These are phyloP conservation scores for Naganishia friedmannii DNA, from an alignment of 768 basidiomycete species.

Conservation along the genomic window DNA sequence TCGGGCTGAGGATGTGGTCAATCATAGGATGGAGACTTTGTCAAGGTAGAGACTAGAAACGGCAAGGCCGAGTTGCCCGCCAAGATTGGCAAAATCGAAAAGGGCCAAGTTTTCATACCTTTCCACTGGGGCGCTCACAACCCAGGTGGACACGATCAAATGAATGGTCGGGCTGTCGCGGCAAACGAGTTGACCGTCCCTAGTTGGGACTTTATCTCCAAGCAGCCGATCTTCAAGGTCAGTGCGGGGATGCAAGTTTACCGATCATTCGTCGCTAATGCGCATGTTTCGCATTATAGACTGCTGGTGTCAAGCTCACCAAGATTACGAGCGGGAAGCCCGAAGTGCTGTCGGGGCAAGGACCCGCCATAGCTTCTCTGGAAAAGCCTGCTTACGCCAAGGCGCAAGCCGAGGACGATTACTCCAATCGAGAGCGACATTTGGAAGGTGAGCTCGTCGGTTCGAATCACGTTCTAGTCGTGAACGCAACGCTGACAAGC, in stretches of 20 bases:
- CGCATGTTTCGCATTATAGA: neutral
- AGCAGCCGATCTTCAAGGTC: constrained; percentile 19
- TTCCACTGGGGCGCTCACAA: constrained; percentile 38
- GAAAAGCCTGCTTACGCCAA: constrained; percentile 20
- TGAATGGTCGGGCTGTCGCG: constrained; percentile 31
- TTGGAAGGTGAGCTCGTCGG: constrained; percentile 15
- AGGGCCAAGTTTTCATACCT: constrained; percentile 38
- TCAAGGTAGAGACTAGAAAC: constrained; percentile 31
- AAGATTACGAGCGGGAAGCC: constrained; percentile 29
- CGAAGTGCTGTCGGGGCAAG: constrained; percentile 24
- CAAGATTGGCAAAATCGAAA: constrained; percentile 35
- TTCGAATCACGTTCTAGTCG: neutral
- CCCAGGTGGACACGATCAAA: constrained; percentile 26
- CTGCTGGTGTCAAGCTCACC: constrained; percentile 32
- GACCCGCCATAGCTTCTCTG: constrained; percentile 21
- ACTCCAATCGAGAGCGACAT: constrained; percentile 5
- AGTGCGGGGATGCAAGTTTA: neutral
- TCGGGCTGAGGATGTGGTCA: neutral
- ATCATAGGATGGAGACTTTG: constrained; percentile 32
- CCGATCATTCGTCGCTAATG: neutral
- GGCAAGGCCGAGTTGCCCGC: constrained; percentile 35
- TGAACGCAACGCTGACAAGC: neutral
- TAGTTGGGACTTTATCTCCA: constrained; percentile 33
- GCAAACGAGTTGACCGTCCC: constrained; percentile 38
- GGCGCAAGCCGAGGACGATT: constrained; percentile 26